Percentiles rank a stretch among this genome's conserved stretches.
Evolutionary conservation across 495 filamentous ascomycete genomes (phyloP).

Genomic region (Penicillium lividum): DNA sequence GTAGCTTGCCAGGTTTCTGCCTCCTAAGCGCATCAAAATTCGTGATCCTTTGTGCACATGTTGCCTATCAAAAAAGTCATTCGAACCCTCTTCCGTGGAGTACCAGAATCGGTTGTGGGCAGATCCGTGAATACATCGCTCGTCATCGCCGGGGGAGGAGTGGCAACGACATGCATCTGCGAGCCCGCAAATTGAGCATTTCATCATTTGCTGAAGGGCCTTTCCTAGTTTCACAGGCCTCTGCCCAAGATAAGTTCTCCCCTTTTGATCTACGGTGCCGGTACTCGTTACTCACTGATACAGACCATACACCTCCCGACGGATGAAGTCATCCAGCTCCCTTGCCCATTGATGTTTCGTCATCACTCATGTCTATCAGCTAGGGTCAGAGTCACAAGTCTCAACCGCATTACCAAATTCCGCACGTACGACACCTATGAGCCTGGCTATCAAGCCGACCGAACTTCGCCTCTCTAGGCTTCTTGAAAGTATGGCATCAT

Average conservation of each 20-base stretch:
- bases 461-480: background rate
- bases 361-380: constrained; percentile 1
- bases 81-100: background rate
- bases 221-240: background rate
- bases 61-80: background rate
- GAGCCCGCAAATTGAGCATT: constrained; percentile 6
- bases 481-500: background rate
- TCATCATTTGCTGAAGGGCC: background rate
- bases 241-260: constrained; percentile 5
- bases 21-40: background rate
- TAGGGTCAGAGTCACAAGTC: background rate
- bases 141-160: background rate
- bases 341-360: background rate
- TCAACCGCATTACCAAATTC: constrained; percentile 1
- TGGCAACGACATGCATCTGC: background rate
- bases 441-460: background rate
- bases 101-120: constrained; percentile 2
- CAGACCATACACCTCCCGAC: background rate
- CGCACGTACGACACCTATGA: background rate
- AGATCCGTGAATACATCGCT: background rate
- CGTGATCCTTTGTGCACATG: background rate
- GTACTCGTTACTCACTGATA: background rate
- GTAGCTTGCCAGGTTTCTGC: background rate
- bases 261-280: background rate
- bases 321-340: background rate